Evolutionary conservation across 495 filamentous ascomycete species (phyloP).

Genomic region (Neurospora discreta): DNA sequence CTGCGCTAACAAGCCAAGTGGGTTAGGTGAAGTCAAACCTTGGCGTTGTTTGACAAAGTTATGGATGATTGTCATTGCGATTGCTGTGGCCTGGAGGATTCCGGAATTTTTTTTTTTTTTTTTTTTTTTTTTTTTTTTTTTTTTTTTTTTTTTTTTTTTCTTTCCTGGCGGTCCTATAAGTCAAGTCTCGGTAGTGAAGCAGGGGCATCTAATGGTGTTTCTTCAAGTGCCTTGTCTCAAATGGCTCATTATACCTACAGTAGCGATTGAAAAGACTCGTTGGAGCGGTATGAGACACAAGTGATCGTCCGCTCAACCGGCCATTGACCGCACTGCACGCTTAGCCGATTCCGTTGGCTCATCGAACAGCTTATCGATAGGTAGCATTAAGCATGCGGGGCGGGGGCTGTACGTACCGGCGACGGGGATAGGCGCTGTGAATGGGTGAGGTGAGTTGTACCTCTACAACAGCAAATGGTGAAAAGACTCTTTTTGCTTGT

Average conservation of each 20-base stretch:
- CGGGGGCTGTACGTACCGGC: neutral
- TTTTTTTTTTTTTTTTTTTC: too few relatives aligned
- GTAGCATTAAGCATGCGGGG: neutral
- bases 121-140: too few relatives aligned
- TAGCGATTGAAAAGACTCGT: neutral
- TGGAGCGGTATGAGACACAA: neutral
- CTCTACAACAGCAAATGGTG: neutral
- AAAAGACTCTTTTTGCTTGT: neutral
- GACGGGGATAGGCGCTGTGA: neutral
- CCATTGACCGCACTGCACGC: neutral
- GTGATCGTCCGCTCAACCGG: neutral
- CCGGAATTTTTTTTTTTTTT: too few relatives aligned
- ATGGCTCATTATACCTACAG: neutral
- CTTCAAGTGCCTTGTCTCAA: neutral
- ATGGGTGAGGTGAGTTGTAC: neutral
- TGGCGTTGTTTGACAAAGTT: neutral
- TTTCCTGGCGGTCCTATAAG: too few relatives aligned
- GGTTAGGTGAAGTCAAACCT: neutral
- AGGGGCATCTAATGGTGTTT: neutral
- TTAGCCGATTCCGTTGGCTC: neutral
- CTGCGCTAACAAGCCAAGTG: neutral
- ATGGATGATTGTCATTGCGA: neutral
- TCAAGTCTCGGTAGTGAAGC: neutral
- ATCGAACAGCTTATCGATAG: neutral
- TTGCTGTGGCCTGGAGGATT: neutral